Percentiles rank a stretch among this genome's conserved stretches.
These are phyloP conservation scores for Metarhizium brunneum DNA, from an alignment of 2,329 filamentous ascomycete genomes.

Conservation along the genomic window DNA sequence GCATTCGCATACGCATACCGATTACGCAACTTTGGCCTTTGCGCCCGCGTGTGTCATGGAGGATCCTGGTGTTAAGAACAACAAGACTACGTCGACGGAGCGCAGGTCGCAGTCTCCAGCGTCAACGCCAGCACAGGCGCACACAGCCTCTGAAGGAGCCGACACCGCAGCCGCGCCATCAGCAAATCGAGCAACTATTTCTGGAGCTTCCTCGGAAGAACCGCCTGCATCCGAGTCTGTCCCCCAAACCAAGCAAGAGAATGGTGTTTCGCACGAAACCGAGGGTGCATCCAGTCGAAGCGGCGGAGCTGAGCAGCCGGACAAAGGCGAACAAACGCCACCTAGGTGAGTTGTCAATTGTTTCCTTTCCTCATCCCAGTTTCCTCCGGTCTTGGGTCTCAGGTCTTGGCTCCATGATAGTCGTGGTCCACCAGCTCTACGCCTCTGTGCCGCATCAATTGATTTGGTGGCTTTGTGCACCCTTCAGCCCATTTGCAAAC, in stretches of 20 bases:
- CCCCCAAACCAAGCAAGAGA: neutral
- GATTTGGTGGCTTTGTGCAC: neutral
- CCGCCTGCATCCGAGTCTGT: neutral
- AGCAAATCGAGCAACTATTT: neutral
- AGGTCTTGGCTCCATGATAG: neutral
- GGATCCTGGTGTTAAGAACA: constrained; percentile 4
- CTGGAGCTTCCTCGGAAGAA: neutral
- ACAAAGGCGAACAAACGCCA: constrained; percentile 1
- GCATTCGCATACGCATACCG: neutral
- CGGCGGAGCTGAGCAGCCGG: neutral
- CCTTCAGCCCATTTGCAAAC: neutral
- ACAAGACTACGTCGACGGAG: constrained; percentile 1
- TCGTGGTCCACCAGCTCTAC: neutral
- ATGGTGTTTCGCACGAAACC: neutral
- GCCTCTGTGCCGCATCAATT: neutral
- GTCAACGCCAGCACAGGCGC: neutral
- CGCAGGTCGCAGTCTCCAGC: constrained; percentile 1
- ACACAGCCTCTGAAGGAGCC: neutral
- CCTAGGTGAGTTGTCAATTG: constrained; percentile 3
- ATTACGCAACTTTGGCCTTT: neutral
- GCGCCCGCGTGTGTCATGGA: constrained; percentile 4
- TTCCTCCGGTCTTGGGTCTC: neutral
- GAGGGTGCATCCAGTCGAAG: neutral
- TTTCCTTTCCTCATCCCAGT: neutral
- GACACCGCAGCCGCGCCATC: neutral